Conservation (phyloP, 352 stramenopile species). For the Pythium vanterpoolii region DNA sequence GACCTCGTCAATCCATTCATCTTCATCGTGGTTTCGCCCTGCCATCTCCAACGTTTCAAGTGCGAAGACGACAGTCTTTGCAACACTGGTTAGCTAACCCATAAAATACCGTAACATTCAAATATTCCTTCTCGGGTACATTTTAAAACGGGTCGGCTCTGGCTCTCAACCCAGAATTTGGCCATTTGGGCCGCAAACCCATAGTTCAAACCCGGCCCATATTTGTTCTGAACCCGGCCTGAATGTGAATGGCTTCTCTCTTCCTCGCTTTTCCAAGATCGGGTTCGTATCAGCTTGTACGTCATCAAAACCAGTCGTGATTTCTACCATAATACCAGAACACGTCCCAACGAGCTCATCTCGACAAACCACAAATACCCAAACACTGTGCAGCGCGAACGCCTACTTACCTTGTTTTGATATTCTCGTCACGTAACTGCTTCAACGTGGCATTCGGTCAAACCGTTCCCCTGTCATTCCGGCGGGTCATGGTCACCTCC, state of each 20-base stretch:
- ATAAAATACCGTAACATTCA: slow-evolving; percentile 20
- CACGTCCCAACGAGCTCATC: neutral
- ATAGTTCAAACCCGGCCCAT: neutral
- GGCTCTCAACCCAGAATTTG: slow-evolving; percentile 16
- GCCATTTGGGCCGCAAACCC: slow-evolving; percentile 7
- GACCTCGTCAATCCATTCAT: slow-evolving; percentile 63
- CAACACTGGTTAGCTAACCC: slow-evolving; percentile 15
- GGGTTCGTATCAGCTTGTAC: neutral
- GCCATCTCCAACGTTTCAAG: slow-evolving; percentile 45
- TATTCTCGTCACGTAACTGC: slow-evolving; percentile 7
- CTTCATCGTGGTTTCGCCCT: slow-evolving; percentile 51
- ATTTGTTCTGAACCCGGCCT: slow-evolving; percentile 12
- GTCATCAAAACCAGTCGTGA: neutral
- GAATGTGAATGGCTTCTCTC: slow-evolving; percentile 30
- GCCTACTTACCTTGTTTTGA: neutral
- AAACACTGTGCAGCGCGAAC: neutral
- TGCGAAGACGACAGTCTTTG: slow-evolving; percentile 10
- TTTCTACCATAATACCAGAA: neutral
- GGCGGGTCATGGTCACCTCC: slow-evolving; percentile 7
- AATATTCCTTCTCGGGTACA: slow-evolving; percentile 21
- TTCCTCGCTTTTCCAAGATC: slow-evolving; percentile 1
- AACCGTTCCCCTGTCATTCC: slow-evolving; percentile 4
- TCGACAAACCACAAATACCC: neutral
- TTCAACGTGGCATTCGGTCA: slow-evolving; percentile 12
- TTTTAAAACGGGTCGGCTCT: slow-evolving; percentile 7